Evolutionary conservation across 192 early-diverging fungal species (phyloP), one percentile per base, ranked within the genome.

Genomic region (Backusella sp.): DNA sequence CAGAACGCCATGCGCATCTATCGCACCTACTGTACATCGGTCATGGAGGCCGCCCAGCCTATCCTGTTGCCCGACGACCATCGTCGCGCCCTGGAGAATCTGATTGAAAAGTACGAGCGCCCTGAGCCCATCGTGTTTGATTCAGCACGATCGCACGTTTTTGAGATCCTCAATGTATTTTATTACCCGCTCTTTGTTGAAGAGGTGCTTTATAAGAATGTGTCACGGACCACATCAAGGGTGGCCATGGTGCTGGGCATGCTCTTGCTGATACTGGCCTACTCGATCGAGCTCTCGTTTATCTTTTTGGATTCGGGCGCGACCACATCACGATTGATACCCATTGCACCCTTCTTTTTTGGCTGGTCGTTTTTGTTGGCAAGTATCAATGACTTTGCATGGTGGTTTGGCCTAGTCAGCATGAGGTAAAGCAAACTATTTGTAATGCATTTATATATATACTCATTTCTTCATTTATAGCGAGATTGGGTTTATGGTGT

Each of bases 71-170:
- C 84, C 1, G 80, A 84, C 3, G 82, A 86, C 41, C 77, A 81
- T 59, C 75, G 83, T 41, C 35, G 65, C 11, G 83, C 83, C 2
- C 70, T 86, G 66, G 72, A 84, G 41, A 74, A 77, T 30, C 35
- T 86, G 28, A 74, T 86, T 41, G 80, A 81, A 41, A 72, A 73
- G 7, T 77, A 86, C 35, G 80, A 81, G 26, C 77, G 80, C n/a
- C 76, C 80, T 32, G 83, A 86, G 37, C 84, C 84, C 15, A 52
- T 84, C 15, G 75, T 86, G 2, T 86, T 86, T 75, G 83, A 83
- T 46, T 79, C 82, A n/a, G 74, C 84, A 11, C 73, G 80, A 42
- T 39, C 74, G 21, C 81, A 86, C 46, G 80, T 86, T 6, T 84
- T 79, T 72, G 83, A 86, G 49, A 76, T 86, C 6, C 72, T 86